Evolutionary conservation across 768 basidiomycete genomes (phyloP).

Genomic region (Boletus coccyginus): DNA sequence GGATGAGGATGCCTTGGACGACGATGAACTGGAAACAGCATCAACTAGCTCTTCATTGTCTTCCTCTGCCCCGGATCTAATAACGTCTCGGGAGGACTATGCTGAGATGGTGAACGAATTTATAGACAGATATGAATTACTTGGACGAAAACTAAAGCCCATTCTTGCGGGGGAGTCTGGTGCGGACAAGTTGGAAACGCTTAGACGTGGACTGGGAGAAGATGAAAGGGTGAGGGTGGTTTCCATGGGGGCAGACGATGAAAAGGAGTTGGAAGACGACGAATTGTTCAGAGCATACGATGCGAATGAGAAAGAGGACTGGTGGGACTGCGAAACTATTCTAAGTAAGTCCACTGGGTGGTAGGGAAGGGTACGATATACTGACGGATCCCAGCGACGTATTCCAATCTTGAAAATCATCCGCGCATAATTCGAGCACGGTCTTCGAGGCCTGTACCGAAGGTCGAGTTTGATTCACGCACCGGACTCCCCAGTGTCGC

Average conservation of each 20-base stretch:
- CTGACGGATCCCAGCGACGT: slow-evolving; percentile 64
- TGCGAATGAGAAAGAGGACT: slow-evolving; percentile 55
- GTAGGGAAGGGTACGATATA: not conserved
- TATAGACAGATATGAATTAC: slow-evolving; percentile 84
- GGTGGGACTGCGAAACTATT: slow-evolving; percentile 97
- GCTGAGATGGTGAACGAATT: slow-evolving; percentile 91
- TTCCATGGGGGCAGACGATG: slow-evolving; percentile 44
- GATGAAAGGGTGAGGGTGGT: slow-evolving; percentile 54
- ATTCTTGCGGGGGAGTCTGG: slow-evolving; percentile 71
- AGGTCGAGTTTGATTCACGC: slow-evolving; percentile 69
- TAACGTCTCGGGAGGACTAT: slow-evolving; percentile 86
- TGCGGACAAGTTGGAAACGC: slow-evolving; percentile 73
- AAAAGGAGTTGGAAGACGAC: slow-evolving; percentile 43
- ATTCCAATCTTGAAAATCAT: slow-evolving; percentile 97
- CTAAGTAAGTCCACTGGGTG: slow-evolving; percentile 57
- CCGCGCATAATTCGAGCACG: slow-evolving; percentile 80
- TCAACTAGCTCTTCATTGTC: slow-evolving; percentile 34
- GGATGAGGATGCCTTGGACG: slow-evolving; percentile 46
- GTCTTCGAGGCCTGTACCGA: slow-evolving; percentile 50
- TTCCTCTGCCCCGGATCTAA: slow-evolving; percentile 67
- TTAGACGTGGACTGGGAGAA: slow-evolving; percentile 76
- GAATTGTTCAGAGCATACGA: slow-evolving; percentile 40
- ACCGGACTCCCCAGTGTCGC: slow-evolving; percentile 70
- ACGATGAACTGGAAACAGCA: slow-evolving; percentile 48
- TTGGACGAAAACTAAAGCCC: slow-evolving; percentile 82